A percentile compares a stretch with the other conserved stretches of the same genome.
These are phyloP conservation scores for Naganishia randhawae DNA, from an alignment of 768 basidiomycete species.

Conservation along the genomic window DNA sequence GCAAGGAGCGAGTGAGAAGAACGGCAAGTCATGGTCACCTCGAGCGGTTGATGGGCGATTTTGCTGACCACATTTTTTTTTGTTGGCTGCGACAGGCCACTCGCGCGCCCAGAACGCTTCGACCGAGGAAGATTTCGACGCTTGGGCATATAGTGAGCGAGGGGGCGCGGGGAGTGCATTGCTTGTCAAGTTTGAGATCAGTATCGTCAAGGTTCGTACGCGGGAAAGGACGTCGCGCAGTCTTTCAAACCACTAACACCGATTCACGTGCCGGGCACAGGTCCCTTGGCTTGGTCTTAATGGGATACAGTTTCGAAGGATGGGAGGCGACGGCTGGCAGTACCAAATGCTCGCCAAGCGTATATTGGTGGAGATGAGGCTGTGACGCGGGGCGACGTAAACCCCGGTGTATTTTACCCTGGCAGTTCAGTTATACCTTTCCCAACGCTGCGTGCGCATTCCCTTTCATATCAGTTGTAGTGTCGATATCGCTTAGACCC, in stretches of 20 bases:
- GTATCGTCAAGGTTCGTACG: constrained; percentile 80
- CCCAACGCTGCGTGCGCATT: neutral
- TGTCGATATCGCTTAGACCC: no score
- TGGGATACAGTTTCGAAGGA: constrained; percentile 89
- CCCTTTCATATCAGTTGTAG: no score
- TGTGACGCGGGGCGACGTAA: no score
- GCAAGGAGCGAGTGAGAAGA: neutral
- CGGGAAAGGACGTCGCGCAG: no score
- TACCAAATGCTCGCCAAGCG: constrained; percentile 79
- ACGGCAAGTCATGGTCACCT: neutral
- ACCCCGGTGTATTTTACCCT: neutral
- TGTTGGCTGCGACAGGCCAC: neutral
- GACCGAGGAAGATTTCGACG: constrained; percentile 48
- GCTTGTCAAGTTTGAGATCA: constrained; percentile 92
- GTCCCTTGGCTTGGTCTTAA: constrained; percentile 89
- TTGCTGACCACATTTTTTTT: no score
- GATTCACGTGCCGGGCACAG: constrained; percentile 51
- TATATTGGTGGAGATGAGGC: constrained; percentile 44
- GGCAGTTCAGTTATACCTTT: neutral
- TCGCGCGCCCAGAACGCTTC: neutral
- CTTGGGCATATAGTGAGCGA: constrained; percentile 46
- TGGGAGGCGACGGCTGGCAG: constrained; percentile 89
- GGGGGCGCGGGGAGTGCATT: constrained; percentile 64
- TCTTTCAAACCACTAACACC: neutral
- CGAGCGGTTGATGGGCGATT: constrained; percentile 7